A percentile compares a stretch with the other conserved stretches of the same genome.
These are phyloP conservation scores for Cyclotella atomus DNA, from an alignment of 108 stramenopile genomes.

Conservation along the genomic window DNA sequence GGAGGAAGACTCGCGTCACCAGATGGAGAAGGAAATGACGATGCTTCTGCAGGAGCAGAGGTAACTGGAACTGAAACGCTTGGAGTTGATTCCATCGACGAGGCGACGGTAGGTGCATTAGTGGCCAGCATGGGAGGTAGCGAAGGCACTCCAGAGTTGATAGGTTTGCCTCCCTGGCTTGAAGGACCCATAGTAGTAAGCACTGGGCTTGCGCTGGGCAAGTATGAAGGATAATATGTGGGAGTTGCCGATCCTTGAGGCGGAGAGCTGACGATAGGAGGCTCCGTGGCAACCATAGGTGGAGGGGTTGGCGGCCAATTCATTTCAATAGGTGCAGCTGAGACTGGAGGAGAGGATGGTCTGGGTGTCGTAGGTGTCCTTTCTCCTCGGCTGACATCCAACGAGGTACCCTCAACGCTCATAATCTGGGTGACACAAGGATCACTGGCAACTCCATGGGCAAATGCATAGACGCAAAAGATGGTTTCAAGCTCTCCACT, in stretches of 20 bases:
- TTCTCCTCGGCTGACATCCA: slow-evolving; percentile 22
- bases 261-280: not conserved
- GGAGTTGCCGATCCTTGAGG: not conserved
- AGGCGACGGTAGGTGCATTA: not conserved
- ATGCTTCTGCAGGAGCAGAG: not conserved
- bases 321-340: not conserved
- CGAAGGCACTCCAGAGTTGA: not conserved
- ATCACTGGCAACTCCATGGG: slow-evolving; percentile 5
- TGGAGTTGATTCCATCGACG: slow-evolving; percentile 3
- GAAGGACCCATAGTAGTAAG: not conserved
- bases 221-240: not conserved
- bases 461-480: slow-evolving; percentile 37
- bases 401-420: slow-evolving; percentile 25
- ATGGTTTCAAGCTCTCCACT: slow-evolving; percentile 23
- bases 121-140: not conserved
- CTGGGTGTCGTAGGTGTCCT: slow-evolving; percentile 10
- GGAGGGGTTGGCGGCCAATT: slow-evolving; percentile 12
- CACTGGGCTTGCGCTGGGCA: not conserved
- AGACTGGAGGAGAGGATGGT: not conserved
- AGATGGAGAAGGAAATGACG: not conserved
- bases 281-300: not conserved
- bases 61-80: not conserved
- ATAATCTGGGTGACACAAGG: slow-evolving; percentile 27
- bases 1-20: not conserved
- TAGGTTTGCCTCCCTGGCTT: too few species aligned